A percentile compares a stretch with the other conserved stretches of the same genome.
These are phyloP conservation scores for Mortierella sp. DNA, from an alignment of 371 early-diverging fungal genomes.

Conservation along the genomic window DNA sequence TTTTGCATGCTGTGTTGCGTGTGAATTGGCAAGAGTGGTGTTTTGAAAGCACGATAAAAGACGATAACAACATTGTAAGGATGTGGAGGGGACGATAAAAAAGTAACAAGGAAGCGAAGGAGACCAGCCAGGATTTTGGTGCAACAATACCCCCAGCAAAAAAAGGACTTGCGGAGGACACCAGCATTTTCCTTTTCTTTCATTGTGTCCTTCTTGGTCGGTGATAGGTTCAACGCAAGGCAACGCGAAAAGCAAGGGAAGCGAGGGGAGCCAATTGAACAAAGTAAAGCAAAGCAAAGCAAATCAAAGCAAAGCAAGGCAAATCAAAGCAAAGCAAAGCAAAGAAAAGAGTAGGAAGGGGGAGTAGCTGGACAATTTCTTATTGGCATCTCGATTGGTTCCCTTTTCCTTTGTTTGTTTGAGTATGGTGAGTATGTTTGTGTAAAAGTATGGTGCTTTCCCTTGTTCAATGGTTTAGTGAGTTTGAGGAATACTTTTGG, in stretches of 20 bases:
- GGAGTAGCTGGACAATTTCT: slow-evolving; percentile 5
- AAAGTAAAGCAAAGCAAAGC: neutral
- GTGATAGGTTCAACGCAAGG: neutral
- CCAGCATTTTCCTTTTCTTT: neutral
- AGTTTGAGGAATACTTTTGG: neutral
- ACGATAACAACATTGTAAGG: no score
- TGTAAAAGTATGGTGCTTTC: neutral
- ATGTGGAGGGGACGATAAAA: no score
- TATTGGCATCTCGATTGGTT: slow-evolving; percentile 6
- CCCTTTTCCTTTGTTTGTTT: neutral
- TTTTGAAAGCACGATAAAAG: no score
- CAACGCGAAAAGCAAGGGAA: neutral
- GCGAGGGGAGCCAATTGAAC: neutral
- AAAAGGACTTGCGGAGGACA: neutral
- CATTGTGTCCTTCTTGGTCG: neutral
- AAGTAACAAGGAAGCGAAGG: no score
- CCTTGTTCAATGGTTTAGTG: neutral
- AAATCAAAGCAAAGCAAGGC: neutral
- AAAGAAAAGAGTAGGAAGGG: neutral
- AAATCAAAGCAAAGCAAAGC: neutral
- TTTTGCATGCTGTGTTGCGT: no score
- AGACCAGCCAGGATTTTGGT: no score
- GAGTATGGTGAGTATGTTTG: neutral
- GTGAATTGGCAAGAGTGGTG: no score
- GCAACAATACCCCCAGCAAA: no score